Base-by-base conservation (phyloP, 2,329 filamentous ascomycete species). In the Trichophyton mentagrophytes region DNA sequence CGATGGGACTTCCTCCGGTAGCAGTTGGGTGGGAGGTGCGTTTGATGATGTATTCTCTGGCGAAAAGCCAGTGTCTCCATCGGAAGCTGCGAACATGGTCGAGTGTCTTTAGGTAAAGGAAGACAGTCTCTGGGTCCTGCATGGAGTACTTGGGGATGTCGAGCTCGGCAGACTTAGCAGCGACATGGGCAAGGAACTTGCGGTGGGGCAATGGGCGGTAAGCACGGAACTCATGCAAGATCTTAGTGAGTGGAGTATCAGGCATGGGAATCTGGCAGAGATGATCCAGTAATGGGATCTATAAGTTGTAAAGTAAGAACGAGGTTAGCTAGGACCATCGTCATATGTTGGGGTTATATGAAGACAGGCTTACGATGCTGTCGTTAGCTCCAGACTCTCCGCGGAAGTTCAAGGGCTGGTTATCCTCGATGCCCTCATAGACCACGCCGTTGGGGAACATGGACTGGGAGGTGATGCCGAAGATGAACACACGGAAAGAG, bases 321-420 rank as follows among this genome's bases (percentile, higher is more conserved):
- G 11, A 11, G 6, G 22, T 53, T 30, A 53, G 22, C 27, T 25
- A 53, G 9, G 33, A 3, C 1, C 13, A 25, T 33, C 11, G 9
- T 13, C 25, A 8, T 27, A 25, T 6, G 7, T 27, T 53, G 11
- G 9, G 25, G 17, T 7, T 53, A 30, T 53, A 30, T 6, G n/a
- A 22, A 17, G n/a, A 20, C 25, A 11, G 20, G 17, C 55, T 40
- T 57, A 57, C 82, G 80, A 97, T 96, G 76, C 86, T 88, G 77
- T 97, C 92, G 71, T 96, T 96, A 66, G 92, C 92, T 49, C 92
- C 92, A 57, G 86, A 90, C 77, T 96, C 92, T 66, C 92, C 92
- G 36, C 92, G 86, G 82, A 96, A 96, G 61, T 82, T 86, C 72
- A 90, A 77, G 3, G 88, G 87, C 70, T 88, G 78, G 65, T 74